A percentile compares a stretch with the other conserved stretches of the same genome.
These are phyloP conservation scores for Guyanaporus albipodus DNA, from an alignment of 768 basidiomycete species.

Conservation along the genomic window DNA sequence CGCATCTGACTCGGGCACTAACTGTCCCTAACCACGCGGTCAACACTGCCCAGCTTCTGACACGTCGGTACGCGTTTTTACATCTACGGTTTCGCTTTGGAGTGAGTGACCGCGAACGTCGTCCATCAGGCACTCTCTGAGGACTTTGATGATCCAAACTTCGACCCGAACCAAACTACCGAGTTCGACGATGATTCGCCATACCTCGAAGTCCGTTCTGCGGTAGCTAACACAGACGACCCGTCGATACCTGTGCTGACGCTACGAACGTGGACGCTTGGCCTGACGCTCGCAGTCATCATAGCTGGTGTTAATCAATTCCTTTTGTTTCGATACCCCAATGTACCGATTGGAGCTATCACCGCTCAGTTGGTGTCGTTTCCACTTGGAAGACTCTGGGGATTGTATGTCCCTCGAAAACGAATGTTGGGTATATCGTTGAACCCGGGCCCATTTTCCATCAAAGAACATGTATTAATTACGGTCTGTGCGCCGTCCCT, in stretches of 20 bases:
- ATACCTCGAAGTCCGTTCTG: slow-evolving; percentile 2
- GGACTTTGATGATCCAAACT: neutral
- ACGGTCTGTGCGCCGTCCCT: no score
- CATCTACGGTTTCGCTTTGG: neutral
- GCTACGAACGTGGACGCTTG: slow-evolving; percentile 3
- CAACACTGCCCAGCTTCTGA: neutral
- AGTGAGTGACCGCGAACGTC: neutral
- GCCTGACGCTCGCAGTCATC: neutral
- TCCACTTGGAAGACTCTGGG: no score
- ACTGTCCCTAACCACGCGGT: neutral
- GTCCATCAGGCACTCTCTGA: neutral
- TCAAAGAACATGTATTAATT: no score
- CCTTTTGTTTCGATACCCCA: no score
- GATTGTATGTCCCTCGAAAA: no score
- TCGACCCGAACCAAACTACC: neutral
- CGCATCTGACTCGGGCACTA: neutral
- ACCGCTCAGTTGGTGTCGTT: no score
- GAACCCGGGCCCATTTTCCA: no score
- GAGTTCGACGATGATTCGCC: neutral
- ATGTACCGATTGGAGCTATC: no score
- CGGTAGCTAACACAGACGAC: slow-evolving; percentile 5
- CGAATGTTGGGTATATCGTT: no score
- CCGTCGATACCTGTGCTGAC: neutral
- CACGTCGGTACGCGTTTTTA: neutral
- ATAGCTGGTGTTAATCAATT: neutral